A percentile compares a stretch with the other conserved stretches of the same genome.
These are phyloP conservation scores for Eryngium alpinum DNA, from an alignment of 140 eudicot genomes.

Conservation along the genomic window DNA sequence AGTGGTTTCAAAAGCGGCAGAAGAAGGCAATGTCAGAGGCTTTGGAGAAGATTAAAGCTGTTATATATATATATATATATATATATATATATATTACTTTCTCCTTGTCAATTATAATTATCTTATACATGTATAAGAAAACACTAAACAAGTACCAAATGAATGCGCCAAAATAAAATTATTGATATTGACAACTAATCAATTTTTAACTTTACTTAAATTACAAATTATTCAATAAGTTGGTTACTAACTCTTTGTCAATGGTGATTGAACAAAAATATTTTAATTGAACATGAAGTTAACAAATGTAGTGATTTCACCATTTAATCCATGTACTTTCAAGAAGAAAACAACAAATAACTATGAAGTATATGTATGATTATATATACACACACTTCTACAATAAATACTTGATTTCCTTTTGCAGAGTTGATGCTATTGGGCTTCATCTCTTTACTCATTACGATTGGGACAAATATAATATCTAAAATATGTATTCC, in stretches of 20 bases:
- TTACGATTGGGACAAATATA: conserved; percentile 41
- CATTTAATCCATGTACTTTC: not conserved
- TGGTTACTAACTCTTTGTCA: not conserved
- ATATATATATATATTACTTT: no score
- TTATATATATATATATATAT: conserved; percentile 5
- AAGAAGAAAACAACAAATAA: not conserved
- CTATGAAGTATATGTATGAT: not conserved
- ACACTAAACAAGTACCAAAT: not conserved
- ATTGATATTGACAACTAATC: not conserved
- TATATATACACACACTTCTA: not conserved
- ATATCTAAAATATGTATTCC: conserved; percentile 61
- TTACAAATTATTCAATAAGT: not conserved
- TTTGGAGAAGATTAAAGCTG: conserved; percentile 43
- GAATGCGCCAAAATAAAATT: not conserved
- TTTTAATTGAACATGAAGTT: not conserved
- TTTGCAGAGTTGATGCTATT: conserved; percentile 59
- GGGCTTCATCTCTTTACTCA: conserved; percentile 57
- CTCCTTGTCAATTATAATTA: no score
- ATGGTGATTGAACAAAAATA: not conserved
- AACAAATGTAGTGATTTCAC: not conserved
- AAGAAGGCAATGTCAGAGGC: conserved; percentile 47
- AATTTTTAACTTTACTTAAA: not conserved
- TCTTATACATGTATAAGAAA: not conserved
- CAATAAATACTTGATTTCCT: not conserved
- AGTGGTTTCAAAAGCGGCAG: conserved; percentile 48